phyloP scores from a whole-genome alignment of 2,329 filamentous ascomycete genomes.

The Xylaria sp. region DNA sequence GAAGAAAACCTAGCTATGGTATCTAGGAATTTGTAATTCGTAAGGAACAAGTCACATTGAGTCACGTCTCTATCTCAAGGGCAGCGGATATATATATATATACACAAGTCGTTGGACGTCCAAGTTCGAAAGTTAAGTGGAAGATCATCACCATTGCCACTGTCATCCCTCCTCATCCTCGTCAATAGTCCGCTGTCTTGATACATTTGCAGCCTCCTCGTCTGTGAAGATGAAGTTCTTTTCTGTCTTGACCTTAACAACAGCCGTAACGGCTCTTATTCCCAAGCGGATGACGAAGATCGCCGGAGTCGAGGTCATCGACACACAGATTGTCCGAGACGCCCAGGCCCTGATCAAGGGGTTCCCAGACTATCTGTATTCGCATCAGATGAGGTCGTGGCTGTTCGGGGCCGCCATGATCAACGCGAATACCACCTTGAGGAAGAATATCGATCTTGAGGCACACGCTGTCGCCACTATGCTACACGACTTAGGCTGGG shows the following conservation, averaged over 20 bases:
- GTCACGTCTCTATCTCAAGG: not conserved
- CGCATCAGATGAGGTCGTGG: constrained; percentile 27
- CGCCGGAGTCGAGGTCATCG: constrained; percentile 28
- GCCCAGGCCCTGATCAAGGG: constrained; percentile 19
- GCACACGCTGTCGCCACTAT: constrained; percentile 30
- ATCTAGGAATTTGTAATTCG: constrained; percentile 14
- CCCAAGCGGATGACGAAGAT: constrained; percentile 22
- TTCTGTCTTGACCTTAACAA: constrained; percentile 16
- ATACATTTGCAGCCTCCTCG: not conserved
- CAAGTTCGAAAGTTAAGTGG: not conserved
- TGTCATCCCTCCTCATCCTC: constrained; percentile 1
- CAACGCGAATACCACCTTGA: constrained; percentile 26
- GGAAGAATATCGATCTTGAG: constrained; percentile 22
- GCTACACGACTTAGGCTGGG: constrained; percentile 31
- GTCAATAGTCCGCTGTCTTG: not conserved
- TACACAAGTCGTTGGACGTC: not conserved
- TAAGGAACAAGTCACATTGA: not conserved
- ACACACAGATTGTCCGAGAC: constrained; percentile 28
- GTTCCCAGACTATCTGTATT: constrained; percentile 28
- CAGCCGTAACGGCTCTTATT: constrained; percentile 3
- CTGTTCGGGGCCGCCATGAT: constrained; percentile 28
- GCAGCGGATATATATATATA: constrained; percentile 19
- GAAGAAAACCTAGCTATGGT: not conserved
- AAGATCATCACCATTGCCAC: not conserved
- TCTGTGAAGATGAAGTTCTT: constrained; percentile 22